Conservation (phyloP, 768 basidiomycete species). For the Boletellus ananas region DNA sequence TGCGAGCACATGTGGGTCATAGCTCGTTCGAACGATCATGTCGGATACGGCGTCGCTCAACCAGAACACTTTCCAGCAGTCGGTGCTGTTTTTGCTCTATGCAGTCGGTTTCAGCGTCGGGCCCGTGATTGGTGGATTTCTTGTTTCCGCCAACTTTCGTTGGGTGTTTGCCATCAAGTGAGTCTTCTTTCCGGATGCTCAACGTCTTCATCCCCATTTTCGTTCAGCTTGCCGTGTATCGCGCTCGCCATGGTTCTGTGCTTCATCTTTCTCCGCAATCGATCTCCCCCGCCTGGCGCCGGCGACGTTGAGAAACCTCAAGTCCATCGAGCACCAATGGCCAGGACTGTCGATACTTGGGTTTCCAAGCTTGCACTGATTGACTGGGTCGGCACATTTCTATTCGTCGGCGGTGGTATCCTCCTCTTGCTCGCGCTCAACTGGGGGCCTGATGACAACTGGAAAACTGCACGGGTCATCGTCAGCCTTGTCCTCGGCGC, state of each 20-base stretch:
- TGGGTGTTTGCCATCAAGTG: slow-evolving; percentile 59
- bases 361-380: slow-evolving; percentile 33
- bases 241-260: slow-evolving; percentile 36
- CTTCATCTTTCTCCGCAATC: slow-evolving; percentile 40
- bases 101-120: slow-evolving; percentile 40
- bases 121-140: slow-evolving; percentile 41
- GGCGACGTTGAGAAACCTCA: slow-evolving; percentile 14
- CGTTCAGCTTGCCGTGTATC: slow-evolving; percentile 37
- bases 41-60: slow-evolving; percentile 42
- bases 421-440: slow-evolving; percentile 48
- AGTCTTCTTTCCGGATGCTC: slow-evolving; percentile 6
- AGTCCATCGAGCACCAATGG: neutral
- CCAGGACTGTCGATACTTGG: slow-evolving; percentile 12
- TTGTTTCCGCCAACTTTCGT: slow-evolving; percentile 40
- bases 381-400: slow-evolving; percentile 45
- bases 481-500: slow-evolving; percentile 44
- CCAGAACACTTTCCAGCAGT: slow-evolving; percentile 40
- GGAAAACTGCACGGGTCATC: slow-evolving; percentile 44
- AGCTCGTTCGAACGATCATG: slow-evolving; percentile 42
- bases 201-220: neutral
- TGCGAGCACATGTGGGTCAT: neutral
- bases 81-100: slow-evolving; percentile 42
- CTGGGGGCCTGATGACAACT: slow-evolving; percentile 44
- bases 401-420: slow-evolving; percentile 44
- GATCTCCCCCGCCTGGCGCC: slow-evolving; percentile 16